Evolutionary conservation across 225 moss, liverwort and hornwort genomes (phyloP).

Genomic region (Climacium dendroides): DNA sequence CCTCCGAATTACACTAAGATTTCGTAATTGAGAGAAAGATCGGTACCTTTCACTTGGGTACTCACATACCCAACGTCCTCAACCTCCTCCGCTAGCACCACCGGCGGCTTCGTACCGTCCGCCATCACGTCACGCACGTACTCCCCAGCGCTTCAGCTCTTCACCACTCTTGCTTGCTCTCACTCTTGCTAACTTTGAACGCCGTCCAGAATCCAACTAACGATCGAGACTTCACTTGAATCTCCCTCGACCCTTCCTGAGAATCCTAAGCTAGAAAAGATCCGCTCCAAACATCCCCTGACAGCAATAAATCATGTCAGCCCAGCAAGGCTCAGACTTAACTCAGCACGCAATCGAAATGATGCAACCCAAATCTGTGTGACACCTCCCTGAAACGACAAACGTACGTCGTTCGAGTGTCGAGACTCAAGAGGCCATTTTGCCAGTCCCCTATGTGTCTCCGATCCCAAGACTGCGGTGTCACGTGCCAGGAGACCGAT

Average conservation of each 20-base stretch:
- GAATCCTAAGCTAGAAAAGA: not conserved
- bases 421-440: not conserved
- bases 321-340: not conserved
- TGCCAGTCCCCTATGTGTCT: not conserved
- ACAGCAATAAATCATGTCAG: no score
- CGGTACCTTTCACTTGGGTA: constrained; percentile 39
- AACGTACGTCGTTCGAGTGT: not conserved
- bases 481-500: not conserved
- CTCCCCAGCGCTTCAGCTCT: not conserved
- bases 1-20: no score
- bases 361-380: not conserved
- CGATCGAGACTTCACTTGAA: not conserved
- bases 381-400: not conserved
- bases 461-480: not conserved
- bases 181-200: not conserved
- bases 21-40: not conserved
- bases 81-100: not conserved
- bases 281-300: not conserved
- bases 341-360: not conserved
- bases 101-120: not conserved
- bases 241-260: not conserved
- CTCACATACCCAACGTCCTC: constrained; percentile 41
- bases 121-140: not conserved
- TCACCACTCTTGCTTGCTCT: not conserved
- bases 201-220: not conserved